Evolutionary conservation across 2,329 filamentous ascomycete genomes (phyloP).

Genomic region (Penicillium sp.): DNA sequence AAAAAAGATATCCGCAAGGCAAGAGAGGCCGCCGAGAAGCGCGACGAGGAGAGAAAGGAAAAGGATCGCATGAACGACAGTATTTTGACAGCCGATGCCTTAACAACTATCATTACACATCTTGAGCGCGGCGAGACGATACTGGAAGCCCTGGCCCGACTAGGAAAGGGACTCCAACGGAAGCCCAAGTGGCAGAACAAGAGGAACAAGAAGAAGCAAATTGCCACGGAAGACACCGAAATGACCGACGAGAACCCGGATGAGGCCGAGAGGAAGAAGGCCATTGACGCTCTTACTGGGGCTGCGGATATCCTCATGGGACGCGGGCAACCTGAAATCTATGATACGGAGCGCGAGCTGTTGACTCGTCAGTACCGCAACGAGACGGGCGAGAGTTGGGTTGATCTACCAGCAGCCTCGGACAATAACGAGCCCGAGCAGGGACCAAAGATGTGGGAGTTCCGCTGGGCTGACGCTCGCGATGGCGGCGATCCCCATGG

Average conservation of each 20-base stretch:
- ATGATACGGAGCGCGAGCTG: conserved; percentile 82
- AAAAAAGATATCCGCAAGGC: conserved; percentile 93
- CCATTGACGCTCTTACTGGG: conserved; percentile 81
- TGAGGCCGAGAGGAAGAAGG: conserved; percentile 68
- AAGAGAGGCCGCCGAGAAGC: conserved; percentile 80
- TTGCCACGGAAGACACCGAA: conserved; percentile 63
- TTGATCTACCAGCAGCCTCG: conserved; percentile 47
- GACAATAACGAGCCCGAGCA: conserved; percentile 35
- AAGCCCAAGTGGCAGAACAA: conserved; percentile 66
- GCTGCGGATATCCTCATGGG: conserved; percentile 85
- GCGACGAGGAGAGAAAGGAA: conserved; percentile 73
- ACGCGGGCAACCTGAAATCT: conserved; percentile 84
- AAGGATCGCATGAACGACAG: conserved; percentile 74
- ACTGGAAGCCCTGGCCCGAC: conserved; percentile 79
- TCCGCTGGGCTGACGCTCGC: conserved; percentile 84
- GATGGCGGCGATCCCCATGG: conserved; percentile 80
- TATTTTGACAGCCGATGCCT: conserved; percentile 70
- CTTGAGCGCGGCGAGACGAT: conserved; percentile 82
- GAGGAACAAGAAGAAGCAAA: conserved; percentile 52
- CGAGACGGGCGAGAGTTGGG: conserved; percentile 88
- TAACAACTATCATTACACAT: conserved; percentile 70
- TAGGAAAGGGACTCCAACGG: conserved; percentile 67
- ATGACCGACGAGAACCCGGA: conserved; percentile 70
- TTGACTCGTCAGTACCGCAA: conserved; percentile 79
- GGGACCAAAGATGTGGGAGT: conserved; percentile 72